Evolutionary conservation across 345 rosid genomes (phyloP), one percentile per base, ranked within the genome.

Genomic region (Salix koriyanagi): DNA sequence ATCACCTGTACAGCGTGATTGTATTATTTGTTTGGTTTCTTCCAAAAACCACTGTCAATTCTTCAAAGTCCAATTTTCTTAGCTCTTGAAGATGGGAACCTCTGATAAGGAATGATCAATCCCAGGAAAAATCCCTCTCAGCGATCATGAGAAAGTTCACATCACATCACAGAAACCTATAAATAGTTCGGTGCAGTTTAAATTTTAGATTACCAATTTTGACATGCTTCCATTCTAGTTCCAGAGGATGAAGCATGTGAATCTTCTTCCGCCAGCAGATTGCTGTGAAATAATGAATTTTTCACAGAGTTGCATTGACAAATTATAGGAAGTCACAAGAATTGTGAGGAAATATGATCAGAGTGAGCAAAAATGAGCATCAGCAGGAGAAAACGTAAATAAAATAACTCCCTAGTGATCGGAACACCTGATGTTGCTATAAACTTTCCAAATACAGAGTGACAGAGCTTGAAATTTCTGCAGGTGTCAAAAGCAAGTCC

Each of bases 21-120:
- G 81, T 72, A 67, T 44, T 64, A 71, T 48, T 74, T 75, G 62
- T 67, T 62, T 52, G 36, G 61, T 46, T 84, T 75, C 50, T 72
- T 12, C 56, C 28, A 9, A 58, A 58, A 58, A 23, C 64, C 64
- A 30, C 15, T 21, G 64, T 39, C n/a, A 41, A 41, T 62, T 0
- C 36, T 14, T 21, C 71, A 26, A 37, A 23, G 42, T 28, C 16
- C 39, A 26, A 56, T n/a, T 56, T 54, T n/a, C 62, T 56, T 44
- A 34, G 37, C 54, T 25, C 34, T 69, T 69, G 30, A 69, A 15
- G 5, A 18, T 46, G 16, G 6, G 15, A 70, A 46, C 2, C 37
- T 46, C 4, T 70, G 8, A 3, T 3, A 10, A 25, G 4, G 18
- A 46, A 46, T 46, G 18, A 16, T 26, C 11, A 26, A 15, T 26